Evolutionary conservation across 163 green algal species (phyloP), one percentile per base, ranked within the genome.

Genomic region (Chlamydomonas reinhardtii): DNA sequence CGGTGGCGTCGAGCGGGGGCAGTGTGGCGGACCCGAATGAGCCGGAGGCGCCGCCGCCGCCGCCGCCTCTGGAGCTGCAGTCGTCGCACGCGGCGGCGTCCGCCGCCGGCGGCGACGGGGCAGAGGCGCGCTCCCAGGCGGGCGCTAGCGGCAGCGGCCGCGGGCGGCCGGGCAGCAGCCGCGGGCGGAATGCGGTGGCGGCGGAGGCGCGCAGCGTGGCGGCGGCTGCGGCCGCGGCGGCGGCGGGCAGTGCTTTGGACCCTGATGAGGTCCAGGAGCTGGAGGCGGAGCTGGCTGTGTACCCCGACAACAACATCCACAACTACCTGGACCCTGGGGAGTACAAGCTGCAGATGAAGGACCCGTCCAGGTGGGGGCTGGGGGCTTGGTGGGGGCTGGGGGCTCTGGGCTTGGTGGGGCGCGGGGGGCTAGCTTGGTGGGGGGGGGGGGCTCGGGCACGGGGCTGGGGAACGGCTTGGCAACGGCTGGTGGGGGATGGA

Each of bases 281-380:
- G 69, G 79, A 78, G 22, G 79, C 79, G 0, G 82, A 82, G 39
- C 59, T 76, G 59, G 37, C n/a, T 17, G 37, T 34, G 19, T 70
- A 82, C 32, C 59, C 61, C 14, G 61, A 87, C 34, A 74, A 82
- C 59, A 87, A 82, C 71, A 75, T 89, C 43, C 88, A 91, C 88
- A 91, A 91, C 72, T 91, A 89, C 78, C 61, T 91, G 56, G 62
- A 74, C 29, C 82, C 89, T 0, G 89, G 89, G n/a, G 9, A 32
- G 27, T 92, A 92, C 69, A 77, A 84, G 43, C 52, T 92, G 69
- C 61, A 77, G 29, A 68, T 92, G 69, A 73, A 68, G 75, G 79
- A 84, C 56, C 69, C 81, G 0, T 82, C 72, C 72, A 82, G 72
- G 82, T 87, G 72, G 0, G 80, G n/a, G n/a, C n/a, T n/a, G n/a